Evolutionary conservation across 768 basidiomycete species (phyloP), one percentile per base, ranked within the genome.

Genomic region (Collybiopsis luxurians): DNA sequence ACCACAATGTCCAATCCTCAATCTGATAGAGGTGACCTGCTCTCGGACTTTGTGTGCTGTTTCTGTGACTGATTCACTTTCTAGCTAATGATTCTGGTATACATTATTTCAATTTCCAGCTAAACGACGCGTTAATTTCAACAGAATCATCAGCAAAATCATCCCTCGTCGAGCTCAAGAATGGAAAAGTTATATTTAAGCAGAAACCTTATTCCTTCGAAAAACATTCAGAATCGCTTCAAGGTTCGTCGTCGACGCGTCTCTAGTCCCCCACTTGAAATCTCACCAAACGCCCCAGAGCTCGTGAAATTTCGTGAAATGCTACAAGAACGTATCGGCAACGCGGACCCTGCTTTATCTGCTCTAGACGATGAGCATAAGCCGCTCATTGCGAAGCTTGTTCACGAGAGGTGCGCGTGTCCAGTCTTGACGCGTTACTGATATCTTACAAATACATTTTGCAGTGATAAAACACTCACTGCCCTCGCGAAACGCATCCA

Each of bases 201-300:
- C 91, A 93, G 75, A 92, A 90, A 69, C 71, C 79, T 15, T 64
- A 86, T 31, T 82, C 87, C 0, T 82, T 90, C 48, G 89, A 92
- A 71, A 91, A 90, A 68, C 77, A 84, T 63, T 88, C 87, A 5
- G 89, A 92, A 66, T 91, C 90, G 15, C 78, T 93, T 64, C 87
- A 89, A 79, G 90, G 92, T 88, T 57, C 47, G 78, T 67, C 34
- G 31, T 52, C 49, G 11, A 40, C 40, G 23, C 28, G 34, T 24
- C 44, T 54, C 31, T 64, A n/a, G n/a, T n/a, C 23, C 15, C 23
- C 21, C 63, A 15, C 34, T 34, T n/a, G 38, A 44, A 28, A 31
- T 28, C 19, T 39, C 6, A 19, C 45, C 31, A 5, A 40, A 28
- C 52, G 42, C 19, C 52, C 10, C 62, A 92, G 89, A 90, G 67